Evolutionary conservation across 225 moss, liverwort and hornwort genomes (phyloP).

Genomic region (Physcomitrellopsis africana): DNA sequence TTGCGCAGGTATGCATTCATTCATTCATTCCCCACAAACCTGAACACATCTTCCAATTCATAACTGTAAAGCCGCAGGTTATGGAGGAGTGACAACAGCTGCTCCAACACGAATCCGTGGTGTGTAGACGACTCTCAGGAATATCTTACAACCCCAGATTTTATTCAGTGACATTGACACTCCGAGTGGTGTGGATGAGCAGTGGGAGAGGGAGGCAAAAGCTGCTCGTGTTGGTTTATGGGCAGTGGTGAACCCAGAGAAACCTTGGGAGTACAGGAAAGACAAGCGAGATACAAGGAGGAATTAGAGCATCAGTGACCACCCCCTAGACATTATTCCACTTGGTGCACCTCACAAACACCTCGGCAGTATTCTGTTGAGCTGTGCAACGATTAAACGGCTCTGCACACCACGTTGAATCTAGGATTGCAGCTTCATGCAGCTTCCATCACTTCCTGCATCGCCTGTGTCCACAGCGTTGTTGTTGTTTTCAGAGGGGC

Average conservation of each 20-base stretch:
- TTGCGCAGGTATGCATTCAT: conserved; percentile 44
- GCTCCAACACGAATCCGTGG: not conserved
- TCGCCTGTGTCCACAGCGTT: too few relatives aligned
- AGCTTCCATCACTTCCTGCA: too few relatives aligned
- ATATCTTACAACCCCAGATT: not conserved
- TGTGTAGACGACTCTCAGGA: not conserved
- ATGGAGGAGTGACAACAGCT: not conserved
- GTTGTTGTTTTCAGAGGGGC: too few relatives aligned
- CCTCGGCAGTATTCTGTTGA: too few relatives aligned
- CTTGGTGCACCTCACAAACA: too few relatives aligned
- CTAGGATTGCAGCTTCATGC: too few relatives aligned
- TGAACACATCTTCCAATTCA: not conserved
- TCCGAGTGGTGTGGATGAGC: conserved; percentile 8
- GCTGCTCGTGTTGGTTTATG: conserved; percentile 53
- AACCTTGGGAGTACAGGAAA: conserved; percentile 60
- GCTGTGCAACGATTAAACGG: too few relatives aligned
- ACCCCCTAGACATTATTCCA: too few relatives aligned
- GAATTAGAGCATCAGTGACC: conserved; percentile 8
- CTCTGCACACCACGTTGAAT: too few relatives aligned
- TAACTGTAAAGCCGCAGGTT: not conserved
- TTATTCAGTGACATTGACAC: not conserved
- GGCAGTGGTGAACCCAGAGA: conserved; percentile 56
- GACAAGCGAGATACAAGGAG: conserved; percentile 30
- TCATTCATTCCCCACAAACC: not conserved
- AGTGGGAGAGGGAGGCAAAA: conserved; percentile 64